Evolutionary conservation across 2,329 filamentous ascomycete species (phyloP).

Genomic region (Cercospora berteroae): DNA sequence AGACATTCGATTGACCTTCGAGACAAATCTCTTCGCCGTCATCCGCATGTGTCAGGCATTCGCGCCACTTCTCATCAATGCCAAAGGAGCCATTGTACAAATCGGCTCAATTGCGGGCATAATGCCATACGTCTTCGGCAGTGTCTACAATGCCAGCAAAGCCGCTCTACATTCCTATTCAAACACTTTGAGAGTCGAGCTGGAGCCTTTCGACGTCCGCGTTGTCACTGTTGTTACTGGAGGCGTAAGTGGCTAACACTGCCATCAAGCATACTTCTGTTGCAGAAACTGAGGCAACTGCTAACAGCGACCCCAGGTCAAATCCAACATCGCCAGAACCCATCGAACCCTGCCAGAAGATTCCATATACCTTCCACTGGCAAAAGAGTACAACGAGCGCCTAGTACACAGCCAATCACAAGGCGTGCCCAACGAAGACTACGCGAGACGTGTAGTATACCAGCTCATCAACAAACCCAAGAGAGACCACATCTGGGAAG

Average conservation of each 20-base stretch:
- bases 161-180: slow-evolving; percentile 59
- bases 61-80: slow-evolving; percentile 52
- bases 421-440: slow-evolving; percentile 53
- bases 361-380: slow-evolving; percentile 54
- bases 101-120: slow-evolving; percentile 48
- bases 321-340: slow-evolving; percentile 57
- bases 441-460: slow-evolving; percentile 55
- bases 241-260: slow-evolving; percentile 40
- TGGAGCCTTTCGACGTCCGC: slow-evolving; percentile 51
- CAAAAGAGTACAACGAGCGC: slow-evolving; percentile 52
- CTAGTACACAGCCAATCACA: slow-evolving; percentile 55
- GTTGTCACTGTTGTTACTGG: slow-evolving; percentile 56
- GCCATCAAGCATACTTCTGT: no score
- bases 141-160: slow-evolving; percentile 58
- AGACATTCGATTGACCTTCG: slow-evolving; percentile 50
- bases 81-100: slow-evolving; percentile 46
- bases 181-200: slow-evolving; percentile 58
- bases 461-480: slow-evolving; percentile 46
- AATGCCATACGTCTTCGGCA: slow-evolving; percentile 45
- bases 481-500: slow-evolving; percentile 53
- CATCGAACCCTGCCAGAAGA: slow-evolving; percentile 48
- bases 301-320: slow-evolving; percentile 36
- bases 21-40: slow-evolving; percentile 58
- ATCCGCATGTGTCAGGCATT: slow-evolving; percentile 59
- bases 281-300: no score